phyloP scores from a whole-genome alignment of 2,329 filamentous ascomycete genomes.

The Periconia macrospinosa region DNA sequence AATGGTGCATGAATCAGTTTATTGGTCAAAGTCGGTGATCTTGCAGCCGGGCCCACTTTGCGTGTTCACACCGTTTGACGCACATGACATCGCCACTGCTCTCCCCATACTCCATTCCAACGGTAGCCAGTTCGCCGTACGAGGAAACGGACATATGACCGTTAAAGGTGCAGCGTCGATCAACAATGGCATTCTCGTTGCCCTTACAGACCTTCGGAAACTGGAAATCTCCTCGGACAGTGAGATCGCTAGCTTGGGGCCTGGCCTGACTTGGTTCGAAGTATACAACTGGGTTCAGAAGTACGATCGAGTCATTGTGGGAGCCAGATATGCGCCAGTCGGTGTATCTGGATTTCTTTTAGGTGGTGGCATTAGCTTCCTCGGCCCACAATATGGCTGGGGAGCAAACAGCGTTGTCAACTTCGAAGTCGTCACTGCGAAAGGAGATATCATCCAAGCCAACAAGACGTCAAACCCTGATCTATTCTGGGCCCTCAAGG shows the following conservation, averaged over 20 bases:
- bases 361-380: conserved; percentile 21
- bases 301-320: conserved; percentile 16
- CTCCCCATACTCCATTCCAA: background rate
- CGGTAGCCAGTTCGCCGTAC: conserved; percentile 12
- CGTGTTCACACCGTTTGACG: too few species aligned
- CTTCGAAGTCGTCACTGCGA: conserved; percentile 48
- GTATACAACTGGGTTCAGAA: conserved; percentile 37
- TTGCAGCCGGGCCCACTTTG: too few species aligned
- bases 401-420: conserved; percentile 10
- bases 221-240: conserved; percentile 10
- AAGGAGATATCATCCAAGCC: conserved; percentile 45
- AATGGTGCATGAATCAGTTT: too few species aligned
- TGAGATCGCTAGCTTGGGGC: conserved; percentile 18
- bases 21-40: too few species aligned
- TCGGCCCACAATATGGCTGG: conserved; percentile 16
- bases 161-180: conserved; percentile 20
- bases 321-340: conserved; percentile 29
- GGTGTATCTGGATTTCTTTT: conserved; percentile 32
- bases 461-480: conserved; percentile 40
- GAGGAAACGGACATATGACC: conserved; percentile 17
- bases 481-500: conserved; percentile 45
- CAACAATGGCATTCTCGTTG: conserved; percentile 33
- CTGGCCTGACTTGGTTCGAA: conserved; percentile 36
- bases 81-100: too few species aligned
- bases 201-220: conserved; percentile 26